These are phyloP conservation scores for Ustilaginoidea virens DNA, from an alignment of 2,329 filamentous ascomycete species.

Conservation along the genomic window DNA sequence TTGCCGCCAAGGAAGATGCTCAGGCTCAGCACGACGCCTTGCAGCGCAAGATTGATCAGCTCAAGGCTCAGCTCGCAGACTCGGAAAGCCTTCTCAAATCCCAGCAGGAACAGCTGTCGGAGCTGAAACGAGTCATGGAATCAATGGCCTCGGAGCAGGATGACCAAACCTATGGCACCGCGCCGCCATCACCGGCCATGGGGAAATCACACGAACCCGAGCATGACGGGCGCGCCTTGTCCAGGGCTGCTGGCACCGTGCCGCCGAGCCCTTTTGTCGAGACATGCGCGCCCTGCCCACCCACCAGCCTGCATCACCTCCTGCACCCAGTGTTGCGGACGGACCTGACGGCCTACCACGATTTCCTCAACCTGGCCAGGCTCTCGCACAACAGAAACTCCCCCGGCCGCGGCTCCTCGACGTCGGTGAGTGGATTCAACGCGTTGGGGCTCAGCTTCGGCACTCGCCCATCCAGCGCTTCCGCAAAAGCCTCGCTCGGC, in stretches of 20 bases:
- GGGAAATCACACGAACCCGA: conserved; percentile 51
- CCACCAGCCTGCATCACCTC: conserved; percentile 65
- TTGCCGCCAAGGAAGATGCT: conserved; percentile 72
- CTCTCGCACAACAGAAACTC: conserved; percentile 44
- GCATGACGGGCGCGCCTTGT: conserved; percentile 24
- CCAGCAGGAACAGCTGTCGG: conserved; percentile 81
- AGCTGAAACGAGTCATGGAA: conserved; percentile 88
- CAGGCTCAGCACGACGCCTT: conserved; percentile 68
- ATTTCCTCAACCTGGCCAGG: conserved; percentile 66
- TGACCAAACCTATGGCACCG: conserved; percentile 54
- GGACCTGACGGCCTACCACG: conserved; percentile 67
- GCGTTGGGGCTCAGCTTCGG: conserved; percentile 29
- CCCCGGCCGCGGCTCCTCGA: conserved; percentile 52
- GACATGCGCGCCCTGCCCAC: conserved; percentile 35
- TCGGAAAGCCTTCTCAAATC: conserved; percentile 74
- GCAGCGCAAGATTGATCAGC: conserved; percentile 74
- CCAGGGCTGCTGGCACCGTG: conserved; percentile 11
- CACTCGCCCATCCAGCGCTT: conserved; percentile 39
- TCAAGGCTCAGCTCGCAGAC: conserved; percentile 72
- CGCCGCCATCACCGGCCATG: conserved; percentile 68
- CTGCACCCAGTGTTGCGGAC: conserved; percentile 70
- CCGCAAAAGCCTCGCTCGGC: conserved; percentile 42
- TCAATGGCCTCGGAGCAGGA: conserved; percentile 62
- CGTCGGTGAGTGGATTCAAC: conserved; percentile 40
- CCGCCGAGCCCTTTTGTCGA: conserved; percentile 25